Evolutionary conservation across 108 stramenopile species (phyloP), one percentile per base, ranked within the genome.

Genomic region (Epipyxis sp.): DNA sequence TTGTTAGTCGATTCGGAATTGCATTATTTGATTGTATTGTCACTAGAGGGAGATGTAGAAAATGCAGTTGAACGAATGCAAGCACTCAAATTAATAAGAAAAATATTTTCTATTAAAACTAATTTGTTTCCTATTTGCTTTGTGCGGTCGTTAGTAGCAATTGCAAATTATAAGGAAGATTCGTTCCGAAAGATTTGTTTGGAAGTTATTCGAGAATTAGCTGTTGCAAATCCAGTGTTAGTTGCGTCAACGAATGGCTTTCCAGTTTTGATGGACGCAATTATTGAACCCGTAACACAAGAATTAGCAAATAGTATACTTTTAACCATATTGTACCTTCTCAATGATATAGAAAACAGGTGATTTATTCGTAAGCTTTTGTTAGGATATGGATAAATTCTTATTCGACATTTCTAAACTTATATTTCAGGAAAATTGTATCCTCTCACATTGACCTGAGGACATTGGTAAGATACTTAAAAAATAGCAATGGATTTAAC

Each of bases 291-390:
- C 44, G 43, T 57, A 10, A 35, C 25, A 13, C 44, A 57, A 54
- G 44, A 74, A 3, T 27, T 27, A 13, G 44, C 71, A 10, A 42
- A 74, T 29, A 54, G 27, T 34, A 74, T 74, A 10, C 3, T 39
- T 13, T 13, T 74, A 10, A 74, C 71, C 3, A 27, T 74, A 16
- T 10, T 74, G 10, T 74, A 35, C 50, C 43, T 74, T 37, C 71
- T 74, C 44, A 74, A 74, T 37, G 50, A 57, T 42, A 37, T 42
- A 3, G 25, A 30, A 6, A 74, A 37, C 3, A 39, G 46, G 46
- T 50, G 46, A 50, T 6, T 20, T 20, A 13, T 20, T 20, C 20
- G 46, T n/a, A n/a, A n/a, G n/a, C n/a, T n/a, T n/a, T n/a, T n/a
- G n/a, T n/a, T n/a, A n/a, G n/a, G n/a, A n/a, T n/a, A n/a, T n/a